phyloP scores from a whole-genome alignment of 768 basidiomycete genomes.

The Lyophyllum atratum region DNA sequence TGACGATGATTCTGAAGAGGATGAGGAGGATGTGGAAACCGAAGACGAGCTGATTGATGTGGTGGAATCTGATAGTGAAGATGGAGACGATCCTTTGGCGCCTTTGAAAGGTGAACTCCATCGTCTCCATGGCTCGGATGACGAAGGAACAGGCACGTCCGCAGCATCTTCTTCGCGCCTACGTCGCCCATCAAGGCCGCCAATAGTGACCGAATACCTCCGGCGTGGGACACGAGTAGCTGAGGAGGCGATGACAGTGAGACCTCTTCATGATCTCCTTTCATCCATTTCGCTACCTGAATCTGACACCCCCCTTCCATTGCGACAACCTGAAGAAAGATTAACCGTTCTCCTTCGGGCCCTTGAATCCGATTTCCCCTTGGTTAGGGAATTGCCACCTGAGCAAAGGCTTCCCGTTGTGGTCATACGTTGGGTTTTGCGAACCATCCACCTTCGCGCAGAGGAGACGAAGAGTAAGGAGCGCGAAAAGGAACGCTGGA shows the following conservation, averaged over 20 bases:
- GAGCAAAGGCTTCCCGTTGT: conserved; percentile 53
- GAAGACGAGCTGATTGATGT: conserved; percentile 64
- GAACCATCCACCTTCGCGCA: conserved; percentile 50
- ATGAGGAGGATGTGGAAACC: conserved; percentile 46
- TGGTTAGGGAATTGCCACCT: conserved; percentile 47
- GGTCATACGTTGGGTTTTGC: conserved; percentile 63
- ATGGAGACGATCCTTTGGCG: conserved; percentile 62
- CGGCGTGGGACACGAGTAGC: conserved; percentile 70
- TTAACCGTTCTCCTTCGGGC: conserved; percentile 56
- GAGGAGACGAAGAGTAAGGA: conserved; percentile 53
- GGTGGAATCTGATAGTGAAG: conserved; percentile 51
- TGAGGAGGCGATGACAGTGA: conserved; percentile 56
- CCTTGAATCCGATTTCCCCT: conserved; percentile 53
- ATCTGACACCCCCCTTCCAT: conserved; percentile 44
- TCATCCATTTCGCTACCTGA: conserved; percentile 37
- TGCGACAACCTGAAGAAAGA: conserved; percentile 51
- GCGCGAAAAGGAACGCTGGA: conserved; percentile 73
- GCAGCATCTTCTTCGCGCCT: conserved; percentile 35
- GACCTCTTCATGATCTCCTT: conserved; percentile 49
- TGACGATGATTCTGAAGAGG: conserved; percentile 1
- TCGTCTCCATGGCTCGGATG: conserved; percentile 51
- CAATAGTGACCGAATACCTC: conserved; percentile 55
- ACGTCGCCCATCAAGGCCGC: conserved; percentile 26
- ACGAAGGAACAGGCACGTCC: conserved; percentile 27
- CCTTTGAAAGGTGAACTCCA: conserved; percentile 69